A percentile compares a stretch with the other conserved stretches of the same genome.
Evolutionary conservation across 2,329 filamentous ascomycete species (phyloP).

Genomic region (Fusarium haematococcum): DNA sequence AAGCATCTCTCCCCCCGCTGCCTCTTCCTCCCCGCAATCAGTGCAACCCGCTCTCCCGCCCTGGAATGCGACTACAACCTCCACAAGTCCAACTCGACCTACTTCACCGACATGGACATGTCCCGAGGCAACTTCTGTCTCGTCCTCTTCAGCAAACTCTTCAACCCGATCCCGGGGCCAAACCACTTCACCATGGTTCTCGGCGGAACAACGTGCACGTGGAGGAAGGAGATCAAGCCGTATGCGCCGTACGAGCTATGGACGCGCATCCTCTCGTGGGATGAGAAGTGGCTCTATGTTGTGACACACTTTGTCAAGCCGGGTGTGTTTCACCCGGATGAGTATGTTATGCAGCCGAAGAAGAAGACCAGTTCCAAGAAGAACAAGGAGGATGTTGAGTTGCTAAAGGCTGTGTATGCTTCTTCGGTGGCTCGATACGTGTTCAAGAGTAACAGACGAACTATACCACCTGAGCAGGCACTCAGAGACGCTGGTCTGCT

Average conservation of each 20-base stretch:
- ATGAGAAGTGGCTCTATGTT: slow-evolving; percentile 33
- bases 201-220: slow-evolving; percentile 14
- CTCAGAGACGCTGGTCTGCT: not conserved
- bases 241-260: slow-evolving; percentile 28
- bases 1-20: not conserved
- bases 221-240: slow-evolving; percentile 27
- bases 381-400: not conserved
- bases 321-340: slow-evolving; percentile 7
- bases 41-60: slow-evolving; percentile 2
- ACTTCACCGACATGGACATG: slow-evolving; percentile 32
- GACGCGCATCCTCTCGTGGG: slow-evolving; percentile 27
- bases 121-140: slow-evolving; percentile 20
- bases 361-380: not conserved
- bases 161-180: not conserved
- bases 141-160: not conserved
- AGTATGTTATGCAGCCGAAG: slow-evolving; percentile 11
- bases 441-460: not conserved
- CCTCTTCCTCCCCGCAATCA: not conserved
- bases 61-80: slow-evolving; percentile 32
- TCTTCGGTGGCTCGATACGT: not conserved
- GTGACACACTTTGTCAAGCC: slow-evolving; percentile 27
- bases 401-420: not conserved
- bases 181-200: not conserved
- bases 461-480: not conserved
- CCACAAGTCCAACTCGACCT: slow-evolving; percentile 35